phyloP scores from a whole-genome alignment of 2,329 filamentous ascomycete species.

The Colletotrichum coccodes region DNA sequence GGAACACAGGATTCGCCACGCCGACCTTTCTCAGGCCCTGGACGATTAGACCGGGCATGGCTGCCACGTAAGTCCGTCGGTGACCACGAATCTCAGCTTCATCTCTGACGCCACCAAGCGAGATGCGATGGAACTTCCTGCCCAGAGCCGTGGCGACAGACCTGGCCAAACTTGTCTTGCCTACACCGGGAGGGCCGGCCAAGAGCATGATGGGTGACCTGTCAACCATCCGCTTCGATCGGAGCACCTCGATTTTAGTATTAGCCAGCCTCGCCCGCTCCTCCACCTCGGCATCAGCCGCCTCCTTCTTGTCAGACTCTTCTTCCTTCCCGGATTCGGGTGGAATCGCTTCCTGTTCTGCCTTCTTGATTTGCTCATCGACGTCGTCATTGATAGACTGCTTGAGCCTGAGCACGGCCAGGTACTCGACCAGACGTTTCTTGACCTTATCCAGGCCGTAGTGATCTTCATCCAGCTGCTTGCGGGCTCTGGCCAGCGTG shows the following conservation, averaged over 20 bases:
- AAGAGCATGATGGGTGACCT: constrained; percentile 96
- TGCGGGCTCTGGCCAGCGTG: constrained; percentile 81
- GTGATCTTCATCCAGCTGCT: constrained; percentile 95
- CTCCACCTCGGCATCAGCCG: constrained; percentile 36
- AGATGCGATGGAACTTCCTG: constrained; percentile 96
- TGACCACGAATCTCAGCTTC: constrained; percentile 98
- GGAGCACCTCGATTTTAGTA: constrained; percentile 79
- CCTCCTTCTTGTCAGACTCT: constrained; percentile 46
- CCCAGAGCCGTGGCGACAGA: constrained; percentile 93
- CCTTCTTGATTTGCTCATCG: constrained; percentile 79
- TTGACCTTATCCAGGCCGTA: constrained; percentile 98
- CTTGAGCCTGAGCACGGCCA: constrained; percentile 96
- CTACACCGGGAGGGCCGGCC: constrained; percentile 91
- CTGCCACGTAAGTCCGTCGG: constrained; percentile 93
- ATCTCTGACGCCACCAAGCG: constrained; percentile 92
- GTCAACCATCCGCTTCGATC: constrained; percentile 87
- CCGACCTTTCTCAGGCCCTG: constrained; percentile 95
- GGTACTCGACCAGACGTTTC: constrained; percentile 93
- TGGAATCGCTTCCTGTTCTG: constrained; percentile 64
- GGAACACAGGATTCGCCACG: constrained; percentile 92
- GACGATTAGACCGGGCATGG: constrained; percentile 97
- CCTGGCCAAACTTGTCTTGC: constrained; percentile 94
- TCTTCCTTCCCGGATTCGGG: constrained; percentile 39
- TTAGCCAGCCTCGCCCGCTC: constrained; percentile 53
- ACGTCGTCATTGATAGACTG: constrained; percentile 88